Conservation (phyloP, 2,329 filamentous ascomycete species). For the Penicillium fuscoglaucum region DNA sequence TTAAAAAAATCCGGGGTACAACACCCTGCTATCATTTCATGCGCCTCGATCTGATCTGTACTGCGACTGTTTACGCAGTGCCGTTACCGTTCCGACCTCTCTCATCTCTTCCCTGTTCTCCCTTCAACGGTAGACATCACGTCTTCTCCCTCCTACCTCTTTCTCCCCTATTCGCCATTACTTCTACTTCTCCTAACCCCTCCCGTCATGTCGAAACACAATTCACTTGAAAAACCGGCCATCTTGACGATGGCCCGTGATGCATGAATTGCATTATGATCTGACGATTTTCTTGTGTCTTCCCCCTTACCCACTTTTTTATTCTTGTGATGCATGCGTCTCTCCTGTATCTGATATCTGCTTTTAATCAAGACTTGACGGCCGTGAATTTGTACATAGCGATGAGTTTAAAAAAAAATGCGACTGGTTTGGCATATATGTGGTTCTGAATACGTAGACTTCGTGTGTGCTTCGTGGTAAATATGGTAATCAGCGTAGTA, state of each 20-base stretch:
- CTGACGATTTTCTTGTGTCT: slow-evolving; percentile 13
- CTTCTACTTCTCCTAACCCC: slow-evolving; percentile 11
- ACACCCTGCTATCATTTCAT: neutral
- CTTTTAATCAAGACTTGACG: slow-evolving; percentile 27
- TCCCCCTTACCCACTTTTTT: neutral
- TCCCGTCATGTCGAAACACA: slow-evolving; percentile 18
- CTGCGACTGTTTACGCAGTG: neutral
- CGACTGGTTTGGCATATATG: slow-evolving; percentile 21
- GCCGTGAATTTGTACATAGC: slow-evolving; percentile 24
- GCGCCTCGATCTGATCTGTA: neutral
- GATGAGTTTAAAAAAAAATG: slow-evolving; percentile 19
- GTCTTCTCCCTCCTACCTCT: neutral
- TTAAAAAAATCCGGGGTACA: neutral
- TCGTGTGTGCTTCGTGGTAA: too few species aligned
- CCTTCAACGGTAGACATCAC: slow-evolving; percentile 1
- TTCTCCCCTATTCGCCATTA: neutral
- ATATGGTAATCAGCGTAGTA: too few species aligned
- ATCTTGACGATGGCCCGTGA: slow-evolving; percentile 26
- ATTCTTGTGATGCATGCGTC: slow-evolving; percentile 23
- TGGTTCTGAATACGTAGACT: neutral
- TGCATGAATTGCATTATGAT: slow-evolving; percentile 26
- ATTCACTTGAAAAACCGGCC: slow-evolving; percentile 6
- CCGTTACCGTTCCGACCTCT: neutral
- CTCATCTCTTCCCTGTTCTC: neutral
- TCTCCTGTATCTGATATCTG: slow-evolving; percentile 26